phyloP scores from a whole-genome alignment of 2,329 filamentous ascomycete species.

The Passalora sequoiae region DNA sequence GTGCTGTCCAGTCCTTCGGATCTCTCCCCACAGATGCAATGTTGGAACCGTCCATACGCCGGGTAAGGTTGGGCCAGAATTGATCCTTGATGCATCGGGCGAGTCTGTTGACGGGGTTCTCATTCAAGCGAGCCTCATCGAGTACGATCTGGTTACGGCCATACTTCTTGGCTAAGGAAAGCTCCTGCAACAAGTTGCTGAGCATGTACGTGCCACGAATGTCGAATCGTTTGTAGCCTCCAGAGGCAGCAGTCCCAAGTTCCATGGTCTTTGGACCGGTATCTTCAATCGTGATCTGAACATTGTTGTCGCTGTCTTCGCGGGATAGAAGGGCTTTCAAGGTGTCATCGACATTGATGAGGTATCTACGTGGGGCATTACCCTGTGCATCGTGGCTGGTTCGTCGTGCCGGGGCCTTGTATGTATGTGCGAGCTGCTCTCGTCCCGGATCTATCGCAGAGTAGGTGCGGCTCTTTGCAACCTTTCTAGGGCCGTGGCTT shows the following conservation, averaged over 20 bases:
- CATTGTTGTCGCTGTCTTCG: constrained; percentile 90
- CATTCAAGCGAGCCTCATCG: constrained; percentile 84
- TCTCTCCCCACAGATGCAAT: constrained; percentile 83
- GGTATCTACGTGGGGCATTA: constrained; percentile 67
- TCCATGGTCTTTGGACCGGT: constrained; percentile 86
- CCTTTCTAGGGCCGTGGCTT: constrained; percentile 44
- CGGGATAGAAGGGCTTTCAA: constrained; percentile 71
- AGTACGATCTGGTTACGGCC: constrained; percentile 85
- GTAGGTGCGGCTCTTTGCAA: constrained; percentile 48
- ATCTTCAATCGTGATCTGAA: constrained; percentile 97
- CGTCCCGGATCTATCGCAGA: constrained; percentile 44
- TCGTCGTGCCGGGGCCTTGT: constrained; percentile 25
- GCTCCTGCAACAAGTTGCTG: constrained; percentile 90
- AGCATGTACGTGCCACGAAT: constrained; percentile 96
- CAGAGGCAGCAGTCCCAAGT: constrained; percentile 77
- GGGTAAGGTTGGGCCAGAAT: constrained; percentile 89
- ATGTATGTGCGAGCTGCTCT: constrained; percentile 16
- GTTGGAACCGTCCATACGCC: constrained; percentile 81
- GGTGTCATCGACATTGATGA: constrained; percentile 81
- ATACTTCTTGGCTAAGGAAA: constrained; percentile 86
- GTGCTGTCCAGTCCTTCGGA: constrained; percentile 90
- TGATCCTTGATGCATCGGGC: constrained; percentile 80
- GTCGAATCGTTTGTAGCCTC: constrained; percentile 81
- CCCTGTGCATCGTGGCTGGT: constrained; percentile 57
- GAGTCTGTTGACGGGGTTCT: constrained; percentile 88